These are phyloP conservation scores for Serendipita vermifera DNA, from an alignment of 768 basidiomycete species.

Conservation along the genomic window DNA sequence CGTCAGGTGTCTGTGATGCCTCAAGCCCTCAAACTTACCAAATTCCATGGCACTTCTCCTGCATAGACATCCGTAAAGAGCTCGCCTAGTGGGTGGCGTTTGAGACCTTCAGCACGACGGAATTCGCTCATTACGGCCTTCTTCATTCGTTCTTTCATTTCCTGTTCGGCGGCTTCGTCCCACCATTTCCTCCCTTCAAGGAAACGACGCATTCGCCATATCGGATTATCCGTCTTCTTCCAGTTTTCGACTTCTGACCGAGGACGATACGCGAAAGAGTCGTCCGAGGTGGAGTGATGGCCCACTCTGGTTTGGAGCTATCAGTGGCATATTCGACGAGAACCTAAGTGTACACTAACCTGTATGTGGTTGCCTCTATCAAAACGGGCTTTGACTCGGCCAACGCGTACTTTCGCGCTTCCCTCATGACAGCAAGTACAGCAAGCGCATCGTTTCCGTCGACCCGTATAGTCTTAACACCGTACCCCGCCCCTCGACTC, in stretches of 20 bases:
- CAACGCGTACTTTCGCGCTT: slow-evolving; percentile 56
- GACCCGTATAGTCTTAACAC: slow-evolving; percentile 80
- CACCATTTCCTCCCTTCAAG: slow-evolving; percentile 80
- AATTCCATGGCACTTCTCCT: slow-evolving; percentile 71
- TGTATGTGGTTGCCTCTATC: slow-evolving; percentile 84
- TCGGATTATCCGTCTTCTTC: slow-evolving; percentile 83
- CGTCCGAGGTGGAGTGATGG: slow-evolving; percentile 93
- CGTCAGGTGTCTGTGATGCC: not conserved
- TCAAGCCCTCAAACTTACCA: slow-evolving; percentile 38
- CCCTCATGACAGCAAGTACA: slow-evolving; percentile 58
- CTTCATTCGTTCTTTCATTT: slow-evolving; percentile 53
- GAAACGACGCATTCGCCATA: slow-evolving; percentile 70
- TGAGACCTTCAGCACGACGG: slow-evolving; percentile 57
- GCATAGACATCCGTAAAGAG: slow-evolving; percentile 82
- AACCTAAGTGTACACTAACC: slow-evolving; percentile 29
- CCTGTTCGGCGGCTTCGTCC: slow-evolving; percentile 59
- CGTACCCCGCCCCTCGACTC: slow-evolving; percentile 81
- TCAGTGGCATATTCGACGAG: slow-evolving; percentile 1
- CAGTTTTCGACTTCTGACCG: slow-evolving; percentile 84
- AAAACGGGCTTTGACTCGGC: slow-evolving; percentile 72
- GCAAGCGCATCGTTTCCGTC: slow-evolving; percentile 91
- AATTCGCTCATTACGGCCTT: slow-evolving; percentile 67
- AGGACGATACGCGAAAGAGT: slow-evolving; percentile 86
- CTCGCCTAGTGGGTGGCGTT: slow-evolving; percentile 57
- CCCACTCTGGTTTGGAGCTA: slow-evolving; percentile 43